Percentiles rank a stretch among this genome's conserved stretches.
These are phyloP conservation scores for Dalbergia cultrata DNA, from an alignment of 306 rosid genomes.

Conservation along the genomic window DNA sequence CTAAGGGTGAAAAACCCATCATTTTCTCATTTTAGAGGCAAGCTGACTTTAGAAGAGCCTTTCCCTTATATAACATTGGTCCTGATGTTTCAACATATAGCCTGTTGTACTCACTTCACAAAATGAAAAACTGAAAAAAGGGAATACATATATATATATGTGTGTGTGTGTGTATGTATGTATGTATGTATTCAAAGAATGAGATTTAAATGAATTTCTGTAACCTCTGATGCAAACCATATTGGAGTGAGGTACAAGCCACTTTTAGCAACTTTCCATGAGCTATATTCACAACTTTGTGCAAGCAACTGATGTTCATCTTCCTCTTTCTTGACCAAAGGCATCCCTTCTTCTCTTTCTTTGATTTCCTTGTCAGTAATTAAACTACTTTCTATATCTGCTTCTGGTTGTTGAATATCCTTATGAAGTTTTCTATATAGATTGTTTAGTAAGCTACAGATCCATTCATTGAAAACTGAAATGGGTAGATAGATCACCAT, in stretches of 20 bases:
- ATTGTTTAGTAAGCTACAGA: conserved; percentile 46
- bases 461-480: conserved; percentile 62
- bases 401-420: conserved; percentile 39
- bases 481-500: conserved; percentile 69
- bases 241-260: conserved; percentile 71
- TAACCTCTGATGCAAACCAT: conserved; percentile 86
- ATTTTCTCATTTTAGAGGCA: too few species aligned
- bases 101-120: background rate
- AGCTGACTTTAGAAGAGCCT: too few species aligned
- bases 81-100: conserved; percentile 7
- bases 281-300: conserved; percentile 41
- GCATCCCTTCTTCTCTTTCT: conserved; percentile 67
- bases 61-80: background rate
- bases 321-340: conserved; percentile 48
- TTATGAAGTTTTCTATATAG: conserved; percentile 38
- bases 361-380: conserved; percentile 54
- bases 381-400: conserved; percentile 39
- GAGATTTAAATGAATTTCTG: conserved; percentile 13
- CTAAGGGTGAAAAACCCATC: too few species aligned
- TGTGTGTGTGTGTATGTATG: too few species aligned
- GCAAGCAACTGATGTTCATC: conserved; percentile 49
- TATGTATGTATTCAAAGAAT: background rate
- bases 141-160: too few species aligned
- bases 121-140: background rate
- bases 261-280: conserved; percentile 67